Conservation (phyloP, 2,329 filamentous ascomycete genomes). For the Blastomyces silverae region DNA sequence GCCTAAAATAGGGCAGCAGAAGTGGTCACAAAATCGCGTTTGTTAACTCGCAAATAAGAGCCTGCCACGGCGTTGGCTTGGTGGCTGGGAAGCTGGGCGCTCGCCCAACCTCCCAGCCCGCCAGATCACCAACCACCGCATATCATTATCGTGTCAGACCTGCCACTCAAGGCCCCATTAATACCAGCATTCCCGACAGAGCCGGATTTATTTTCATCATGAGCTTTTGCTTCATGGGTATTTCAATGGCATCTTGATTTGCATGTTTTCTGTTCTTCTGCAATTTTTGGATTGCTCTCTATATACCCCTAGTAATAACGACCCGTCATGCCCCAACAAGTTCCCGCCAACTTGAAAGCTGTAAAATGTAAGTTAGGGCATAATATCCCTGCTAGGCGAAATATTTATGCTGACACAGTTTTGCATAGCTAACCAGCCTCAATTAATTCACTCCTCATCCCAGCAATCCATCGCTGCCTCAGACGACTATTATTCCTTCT, state of each 20-base stretch:
- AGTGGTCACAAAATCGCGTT: neutral
- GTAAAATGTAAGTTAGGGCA: constrained; percentile 35
- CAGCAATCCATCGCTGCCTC: constrained; percentile 45
- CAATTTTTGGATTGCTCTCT: constrained; percentile 12
- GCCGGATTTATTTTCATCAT: constrained; percentile 2
- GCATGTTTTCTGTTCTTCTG: neutral
- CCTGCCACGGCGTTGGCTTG: constrained; percentile 11
- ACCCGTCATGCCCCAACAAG: constrained; percentile 26
- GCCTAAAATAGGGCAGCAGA: neutral
- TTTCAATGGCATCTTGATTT: constrained; percentile 4
- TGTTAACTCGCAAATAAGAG: constrained; percentile 14
- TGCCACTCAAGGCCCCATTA: constrained; percentile 8
- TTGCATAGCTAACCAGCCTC: constrained; percentile 39
- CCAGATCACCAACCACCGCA: constrained; percentile 13
- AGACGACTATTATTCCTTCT: constrained; percentile 46
- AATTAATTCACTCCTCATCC: constrained; percentile 39
- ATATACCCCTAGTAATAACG: constrained; percentile 20
- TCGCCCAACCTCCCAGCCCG: constrained; percentile 8
- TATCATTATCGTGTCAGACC: constrained; percentile 9
- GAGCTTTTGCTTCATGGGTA: neutral
- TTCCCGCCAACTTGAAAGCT: constrained; percentile 30
- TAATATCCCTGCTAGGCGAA: constrained; percentile 17
- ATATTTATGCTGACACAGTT: constrained; percentile 9
- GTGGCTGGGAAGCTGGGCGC: constrained; percentile 12
- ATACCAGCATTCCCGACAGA: constrained; percentile 2